Evolutionary conservation across 2,329 filamentous ascomycete genomes (phyloP), one percentile per base, ranked within the genome.

Genomic region (Hyphodiscus sp.): DNA sequence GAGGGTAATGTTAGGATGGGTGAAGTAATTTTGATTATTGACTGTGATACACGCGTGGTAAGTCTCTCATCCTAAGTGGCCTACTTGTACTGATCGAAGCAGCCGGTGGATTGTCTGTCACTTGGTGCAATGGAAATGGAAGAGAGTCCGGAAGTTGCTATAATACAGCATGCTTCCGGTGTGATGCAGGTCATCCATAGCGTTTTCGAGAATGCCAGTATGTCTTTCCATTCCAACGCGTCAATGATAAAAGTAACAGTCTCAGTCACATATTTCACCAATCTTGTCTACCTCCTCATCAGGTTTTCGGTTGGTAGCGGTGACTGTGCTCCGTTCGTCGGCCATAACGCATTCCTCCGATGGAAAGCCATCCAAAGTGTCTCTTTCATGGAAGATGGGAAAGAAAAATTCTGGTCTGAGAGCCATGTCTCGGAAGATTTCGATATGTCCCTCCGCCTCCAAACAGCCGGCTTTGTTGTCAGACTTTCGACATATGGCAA

Each of bases 121-220:
- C 51, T 61, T 19, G 50, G 76, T 73, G 84, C 82, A 19, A 80
- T 78, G 16, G 86, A 89, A 67, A 87, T 89, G 84, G 81, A 85
- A 59, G 74, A 80, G 58, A 84, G 78, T 15, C 85, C 84, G 0
- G 80, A 88, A 62, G 83, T 87, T 1, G 86, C 80, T 18, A 87
- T 89, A 61, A 75, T 89, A 53, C 86, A 89, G 66, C 86, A 86
- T 70, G 79, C 79, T 0, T 87, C 85, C 5, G 85, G 85, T 26
- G 86, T 91, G 56, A 90, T 91, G 86, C 83, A 90, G 60, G 84
- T 91, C 10, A 80, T 83, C 1, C 74, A 81, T 62, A 83, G 79
- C 50, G 88, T 82, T 70, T 91, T 91, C 61, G 87, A 91, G 69
- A 86, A 85, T 61, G 84, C 82, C 44, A 71, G 70, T 56, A 46